Evolutionary conservation across 1,284 basidiomycete genomes (phyloP), one percentile per base, ranked within the genome.

Genomic region (Cutaneotrichosporon dermatis): DNA sequence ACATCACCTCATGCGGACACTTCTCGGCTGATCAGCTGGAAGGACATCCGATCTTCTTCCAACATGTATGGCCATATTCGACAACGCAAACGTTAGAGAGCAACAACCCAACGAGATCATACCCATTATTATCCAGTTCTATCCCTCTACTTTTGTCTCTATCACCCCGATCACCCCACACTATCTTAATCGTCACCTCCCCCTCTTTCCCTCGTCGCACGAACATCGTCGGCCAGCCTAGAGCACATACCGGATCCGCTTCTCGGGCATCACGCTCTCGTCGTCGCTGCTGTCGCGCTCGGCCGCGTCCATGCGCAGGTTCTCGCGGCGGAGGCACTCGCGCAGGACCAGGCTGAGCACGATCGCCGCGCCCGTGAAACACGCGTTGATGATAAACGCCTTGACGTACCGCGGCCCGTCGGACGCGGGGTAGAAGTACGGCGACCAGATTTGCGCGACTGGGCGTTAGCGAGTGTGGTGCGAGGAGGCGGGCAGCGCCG

Each of bases 381-480:
- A 60, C 12, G 67, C 58, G 54, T 73, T 72, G 43, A 66, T 62
- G 39, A 57, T 54, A 58, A 74, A 74, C 0, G 72, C 72, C 44
- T 69, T 59, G 42, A 48, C 43, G 16, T 51, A 40, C 9, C 58
- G 55, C 13, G 72, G 72, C 2, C 60, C 63, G 42, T 66, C 56
- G 16, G 50, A 54, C 34, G 63, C 61, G 15, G 67, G 65, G 64
- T 74, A 72, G 16, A 74, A 55, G 63, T 71, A 74, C 11, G 72
- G 72, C 7, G 66, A 67, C 70, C 71, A 74, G 57, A 74, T 67
- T 55, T 73, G 72, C 2, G 69, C 69, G 51, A 73, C 50, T 60
- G 51, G 4, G 8, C 4, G 41, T 51, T 10, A 55, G 43, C 16
- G n/a, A 4, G 12, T 11, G 41, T 9, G 11, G 10, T n/a, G 2